Conservation (phyloP, 164 flowering plant genomes). For the Aristolochia contorta region DNA sequence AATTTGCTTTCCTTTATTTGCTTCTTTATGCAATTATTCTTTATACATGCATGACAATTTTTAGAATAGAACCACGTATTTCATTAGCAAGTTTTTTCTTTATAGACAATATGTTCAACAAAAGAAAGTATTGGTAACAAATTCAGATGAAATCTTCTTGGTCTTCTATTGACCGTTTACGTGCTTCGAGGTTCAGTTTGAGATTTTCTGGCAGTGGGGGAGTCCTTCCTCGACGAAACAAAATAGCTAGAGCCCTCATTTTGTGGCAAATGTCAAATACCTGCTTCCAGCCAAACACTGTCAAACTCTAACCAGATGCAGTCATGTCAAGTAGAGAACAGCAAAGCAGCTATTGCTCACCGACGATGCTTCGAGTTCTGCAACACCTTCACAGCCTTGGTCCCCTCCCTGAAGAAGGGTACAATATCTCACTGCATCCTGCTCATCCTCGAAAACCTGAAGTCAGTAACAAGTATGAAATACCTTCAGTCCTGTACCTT, state of each 20-base stretch:
- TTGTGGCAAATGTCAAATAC: constrained; percentile 85
- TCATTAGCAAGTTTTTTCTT: no score
- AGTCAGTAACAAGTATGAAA: not conserved
- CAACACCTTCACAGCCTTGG: constrained; percentile 91
- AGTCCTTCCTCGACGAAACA: constrained; percentile 74
- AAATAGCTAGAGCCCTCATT: constrained; percentile 83
- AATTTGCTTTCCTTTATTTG: no score
- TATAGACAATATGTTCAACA: no score
- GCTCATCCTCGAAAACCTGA: constrained; percentile 93
- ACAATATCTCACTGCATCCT: constrained; percentile 77
- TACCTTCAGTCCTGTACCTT: not conserved
- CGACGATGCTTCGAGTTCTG: constrained; percentile 89
- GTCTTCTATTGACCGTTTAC: constrained; percentile 89
- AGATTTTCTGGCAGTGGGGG: constrained; percentile 93
- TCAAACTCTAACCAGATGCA: not conserved
- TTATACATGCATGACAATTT: no score
- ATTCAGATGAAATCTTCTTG: constrained; percentile 8
- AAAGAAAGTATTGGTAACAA: no score
- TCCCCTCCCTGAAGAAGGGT: constrained; percentile 88
- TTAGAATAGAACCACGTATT: no score
- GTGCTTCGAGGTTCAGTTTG: constrained; percentile 64
- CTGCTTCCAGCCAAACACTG: constrained; percentile 23
- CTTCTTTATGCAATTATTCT: no score
- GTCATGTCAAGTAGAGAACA: not conserved
- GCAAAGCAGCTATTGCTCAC: constrained; percentile 29